Evolutionary conservation across 352 stramenopile genomes (phyloP).

Genomic region (Phytophthora citrophthora): DNA sequence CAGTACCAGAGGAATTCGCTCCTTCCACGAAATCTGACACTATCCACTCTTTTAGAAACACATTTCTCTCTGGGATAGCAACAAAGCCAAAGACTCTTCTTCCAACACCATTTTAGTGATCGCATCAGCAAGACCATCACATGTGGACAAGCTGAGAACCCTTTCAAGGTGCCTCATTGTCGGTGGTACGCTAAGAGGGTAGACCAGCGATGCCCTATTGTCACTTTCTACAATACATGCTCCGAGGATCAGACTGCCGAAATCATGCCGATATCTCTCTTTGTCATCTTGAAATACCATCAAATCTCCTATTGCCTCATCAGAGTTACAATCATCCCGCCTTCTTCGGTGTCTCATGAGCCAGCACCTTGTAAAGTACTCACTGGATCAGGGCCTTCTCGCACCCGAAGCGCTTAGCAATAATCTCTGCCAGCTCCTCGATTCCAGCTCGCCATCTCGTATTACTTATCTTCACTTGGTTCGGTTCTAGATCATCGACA

Average conservation of each 20-base stretch:
- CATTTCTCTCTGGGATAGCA: constrained; percentile 8
- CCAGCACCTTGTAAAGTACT: constrained; percentile 53
- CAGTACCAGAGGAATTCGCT: constrained; percentile 3
- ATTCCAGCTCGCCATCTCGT: constrained; percentile 2
- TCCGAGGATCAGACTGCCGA: constrained; percentile 13
- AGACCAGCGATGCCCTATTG: constrained; percentile 25
- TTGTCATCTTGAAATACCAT: constrained; percentile 15
- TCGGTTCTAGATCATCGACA: neutral
- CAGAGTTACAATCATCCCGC: constrained; percentile 57
- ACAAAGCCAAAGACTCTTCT: constrained; percentile 10
- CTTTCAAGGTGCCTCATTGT: constrained; percentile 1
- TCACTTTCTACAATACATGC: constrained; percentile 22
- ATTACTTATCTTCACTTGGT: constrained; percentile 16
- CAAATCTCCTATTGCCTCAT: constrained; percentile 39
- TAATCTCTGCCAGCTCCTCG: constrained; percentile 1
- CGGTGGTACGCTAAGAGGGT: constrained; percentile 20
- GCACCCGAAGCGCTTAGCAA: constrained; percentile 14
- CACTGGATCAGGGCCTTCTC: constrained; percentile 15
- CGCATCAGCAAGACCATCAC: constrained; percentile 6
- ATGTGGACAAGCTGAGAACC: neutral
- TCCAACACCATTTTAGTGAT: neutral
- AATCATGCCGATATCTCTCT: constrained; percentile 18
- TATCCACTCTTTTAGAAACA: constrained; percentile 20
- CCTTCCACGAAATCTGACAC: constrained; percentile 2
- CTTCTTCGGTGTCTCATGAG: constrained; percentile 63